phyloP scores from a whole-genome alignment of 1,284 basidiomycete genomes.

The Phylloporus gajari region DNA sequence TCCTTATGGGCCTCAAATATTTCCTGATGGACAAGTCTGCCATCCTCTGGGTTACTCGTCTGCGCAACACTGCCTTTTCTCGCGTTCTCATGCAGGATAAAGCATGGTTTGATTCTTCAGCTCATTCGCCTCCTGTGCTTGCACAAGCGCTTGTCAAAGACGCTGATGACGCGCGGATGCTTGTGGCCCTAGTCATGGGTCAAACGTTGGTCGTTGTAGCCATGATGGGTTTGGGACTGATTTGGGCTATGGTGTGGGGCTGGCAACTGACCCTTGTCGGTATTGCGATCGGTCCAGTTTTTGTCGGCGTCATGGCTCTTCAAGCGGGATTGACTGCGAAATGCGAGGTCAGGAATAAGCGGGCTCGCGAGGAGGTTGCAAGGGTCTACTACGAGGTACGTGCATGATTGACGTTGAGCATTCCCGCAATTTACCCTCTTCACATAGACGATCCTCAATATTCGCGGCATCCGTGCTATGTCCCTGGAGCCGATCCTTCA shows the following conservation, averaged over 20 bases:
- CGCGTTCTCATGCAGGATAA: constrained; percentile 86
- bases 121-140: constrained; percentile 73
- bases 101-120: constrained; percentile 84
- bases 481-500: constrained; percentile 84
- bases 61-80: constrained; percentile 71
- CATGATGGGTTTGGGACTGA: constrained; percentile 85
- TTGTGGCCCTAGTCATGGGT: constrained; percentile 81
- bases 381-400: constrained; percentile 87
- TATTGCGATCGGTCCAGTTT: constrained; percentile 87
- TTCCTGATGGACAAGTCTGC: constrained; percentile 80
- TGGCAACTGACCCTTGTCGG: constrained; percentile 97
- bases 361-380: constrained; percentile 84
- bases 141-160: constrained; percentile 90
- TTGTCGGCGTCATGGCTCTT: constrained; percentile 76
- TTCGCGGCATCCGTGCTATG: constrained; percentile 90
- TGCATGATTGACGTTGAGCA: constrained; percentile 16
- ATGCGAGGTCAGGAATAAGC: constrained; percentile 85
- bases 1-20: constrained; percentile 79
- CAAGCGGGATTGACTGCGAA: constrained; percentile 77
- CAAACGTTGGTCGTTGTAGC: constrained; percentile 78
- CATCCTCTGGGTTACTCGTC: constrained; percentile 78
- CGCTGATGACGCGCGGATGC: constrained; percentile 85
- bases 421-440: constrained; percentile 19
- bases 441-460: constrained; percentile 81
- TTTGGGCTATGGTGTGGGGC: constrained; percentile 88